Conservation (phyloP, 805 yeast species). For the Wilhelminamyces savonicus region DNA sequence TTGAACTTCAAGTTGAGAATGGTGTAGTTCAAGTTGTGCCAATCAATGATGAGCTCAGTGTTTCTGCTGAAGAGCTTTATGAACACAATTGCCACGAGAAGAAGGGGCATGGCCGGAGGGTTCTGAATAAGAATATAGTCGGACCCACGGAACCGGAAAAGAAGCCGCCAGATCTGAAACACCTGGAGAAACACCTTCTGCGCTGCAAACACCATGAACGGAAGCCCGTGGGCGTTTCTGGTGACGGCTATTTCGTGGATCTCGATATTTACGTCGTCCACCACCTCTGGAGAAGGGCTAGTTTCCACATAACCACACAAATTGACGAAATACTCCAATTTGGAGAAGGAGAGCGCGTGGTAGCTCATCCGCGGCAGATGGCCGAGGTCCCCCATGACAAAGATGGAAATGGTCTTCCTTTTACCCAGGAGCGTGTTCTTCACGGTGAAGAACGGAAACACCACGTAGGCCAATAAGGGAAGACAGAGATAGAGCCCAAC, state of each 20-base stretch:
- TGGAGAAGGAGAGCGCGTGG: conserved; percentile 77
- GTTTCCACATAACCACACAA: conserved; percentile 78
- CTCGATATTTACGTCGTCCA: conserved; percentile 45
- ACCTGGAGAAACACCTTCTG: conserved; percentile 58
- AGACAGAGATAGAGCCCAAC: conserved; percentile 39
- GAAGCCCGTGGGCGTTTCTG: conserved; percentile 34
- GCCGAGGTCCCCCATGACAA: conserved; percentile 90
- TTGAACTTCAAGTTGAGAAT: conserved; percentile 64
- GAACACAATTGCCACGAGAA: conserved; percentile 56
- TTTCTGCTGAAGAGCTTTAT: conserved; percentile 43
- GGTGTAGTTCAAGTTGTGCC: conserved; percentile 93
- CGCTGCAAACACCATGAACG: conserved; percentile 52
- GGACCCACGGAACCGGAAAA: conserved; percentile 53
- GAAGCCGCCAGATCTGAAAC: conserved; percentile 35
- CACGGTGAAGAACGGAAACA: conserved; percentile 31
- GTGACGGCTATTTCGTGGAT: conserved; percentile 42
- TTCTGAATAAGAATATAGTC: conserved; percentile 74
- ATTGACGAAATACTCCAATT: conserved; percentile 66
- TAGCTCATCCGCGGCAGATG: conserved; percentile 93
- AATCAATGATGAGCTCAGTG: conserved; percentile 72
- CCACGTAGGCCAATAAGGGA: conserved; percentile 37
- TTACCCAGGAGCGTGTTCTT: conserved; percentile 14
- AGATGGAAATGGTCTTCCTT: conserved; percentile 55
- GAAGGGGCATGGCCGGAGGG: conserved; percentile 87
- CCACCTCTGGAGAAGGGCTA: conserved; percentile 42